A percentile compares a stretch with the other conserved stretches of the same genome.
These are phyloP conservation scores for Acer negundo DNA, from an alignment of 345 rosid genomes.

Conservation along the genomic window DNA sequence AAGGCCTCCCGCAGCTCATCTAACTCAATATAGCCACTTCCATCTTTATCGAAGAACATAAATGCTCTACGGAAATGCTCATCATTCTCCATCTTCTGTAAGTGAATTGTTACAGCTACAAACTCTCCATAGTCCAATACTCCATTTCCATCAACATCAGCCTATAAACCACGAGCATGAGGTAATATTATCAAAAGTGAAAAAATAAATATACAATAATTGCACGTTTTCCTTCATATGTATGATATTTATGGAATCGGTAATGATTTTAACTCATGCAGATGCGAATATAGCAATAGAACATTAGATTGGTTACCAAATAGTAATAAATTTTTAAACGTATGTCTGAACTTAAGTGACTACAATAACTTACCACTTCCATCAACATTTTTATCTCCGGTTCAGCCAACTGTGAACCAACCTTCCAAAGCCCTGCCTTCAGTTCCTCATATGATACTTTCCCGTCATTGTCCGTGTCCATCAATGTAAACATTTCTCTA, in stretches of 20 bases:
- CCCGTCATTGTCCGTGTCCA: conserved; percentile 92
- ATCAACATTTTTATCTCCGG: conserved; percentile 95
- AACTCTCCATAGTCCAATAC: conserved; percentile 89
- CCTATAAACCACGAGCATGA: conserved; percentile 46
- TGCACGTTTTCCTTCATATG: background rate
- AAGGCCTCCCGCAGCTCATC: conserved; percentile 76
- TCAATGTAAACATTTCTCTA: conserved; percentile 82
- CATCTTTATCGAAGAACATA: conserved; percentile 87
- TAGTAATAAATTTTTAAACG: conserved; percentile 6
- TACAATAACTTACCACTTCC: conserved; percentile 79
- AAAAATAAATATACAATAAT: background rate
- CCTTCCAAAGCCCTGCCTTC: conserved; percentile 86
- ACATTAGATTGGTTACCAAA: background rate
- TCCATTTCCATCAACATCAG: conserved; percentile 96
- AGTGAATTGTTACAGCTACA: conserved; percentile 96
- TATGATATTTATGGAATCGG: background rate
- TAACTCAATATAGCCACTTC: conserved; percentile 73
- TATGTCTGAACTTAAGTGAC: background rate
- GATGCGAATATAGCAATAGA: background rate
- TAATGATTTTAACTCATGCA: background rate
- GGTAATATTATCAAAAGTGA: background rate
- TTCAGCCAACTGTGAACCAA: conserved; percentile 89
- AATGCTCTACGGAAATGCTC: conserved; percentile 93
- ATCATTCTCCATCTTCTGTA: conserved; percentile 96
- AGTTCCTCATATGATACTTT: conserved; percentile 78